Percentiles rank a stretch among this genome's conserved stretches.
phyloP scores from a whole-genome alignment of 2,329 filamentous ascomycete species.

The Apiospora arundinis region DNA sequence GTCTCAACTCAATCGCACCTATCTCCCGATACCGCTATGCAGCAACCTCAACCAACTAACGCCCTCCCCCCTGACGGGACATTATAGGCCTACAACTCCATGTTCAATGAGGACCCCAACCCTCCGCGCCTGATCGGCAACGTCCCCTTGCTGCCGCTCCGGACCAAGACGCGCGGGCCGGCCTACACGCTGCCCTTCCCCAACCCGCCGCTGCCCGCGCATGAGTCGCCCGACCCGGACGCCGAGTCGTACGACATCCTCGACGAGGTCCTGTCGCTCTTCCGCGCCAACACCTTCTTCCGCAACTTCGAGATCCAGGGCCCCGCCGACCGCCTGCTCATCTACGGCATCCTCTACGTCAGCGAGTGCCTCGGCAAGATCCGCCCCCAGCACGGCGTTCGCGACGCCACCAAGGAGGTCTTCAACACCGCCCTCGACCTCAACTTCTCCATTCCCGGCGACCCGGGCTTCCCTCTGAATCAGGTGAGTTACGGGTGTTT shows the following conservation, averaged over 20 bases:
- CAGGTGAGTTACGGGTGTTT: constrained; percentile 59
- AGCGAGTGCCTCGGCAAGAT: constrained; percentile 91
- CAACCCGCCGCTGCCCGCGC: constrained; percentile 61
- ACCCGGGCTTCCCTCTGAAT: constrained; percentile 91
- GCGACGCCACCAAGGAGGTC: constrained; percentile 73
- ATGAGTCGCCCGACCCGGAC: constrained; percentile 78
- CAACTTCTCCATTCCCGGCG: constrained; percentile 93
- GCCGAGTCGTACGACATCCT: constrained; percentile 94
- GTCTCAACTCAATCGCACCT: background rate
- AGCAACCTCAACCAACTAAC: background rate
- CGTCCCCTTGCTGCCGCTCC: constrained; percentile 92
- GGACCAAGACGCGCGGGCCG: constrained; percentile 93
- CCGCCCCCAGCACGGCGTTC: constrained; percentile 71
- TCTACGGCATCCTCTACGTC: constrained; percentile 96
- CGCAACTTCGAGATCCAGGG: constrained; percentile 99
- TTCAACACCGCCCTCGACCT: constrained; percentile 89
- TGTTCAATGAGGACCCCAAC: constrained; percentile 86
- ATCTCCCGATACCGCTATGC: background rate
- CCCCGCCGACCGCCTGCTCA: constrained; percentile 88
- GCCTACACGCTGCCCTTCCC: constrained; percentile 80
- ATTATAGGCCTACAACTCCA: constrained; percentile 89
- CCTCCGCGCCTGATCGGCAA: constrained; percentile 74
- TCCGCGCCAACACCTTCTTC: constrained; percentile 98
- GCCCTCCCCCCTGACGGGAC: background rate
- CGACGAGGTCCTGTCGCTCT: constrained; percentile 90